Evolutionary conservation across 495 filamentous ascomycete species (phyloP).

Genomic region (Cairneyella variabilis): DNA sequence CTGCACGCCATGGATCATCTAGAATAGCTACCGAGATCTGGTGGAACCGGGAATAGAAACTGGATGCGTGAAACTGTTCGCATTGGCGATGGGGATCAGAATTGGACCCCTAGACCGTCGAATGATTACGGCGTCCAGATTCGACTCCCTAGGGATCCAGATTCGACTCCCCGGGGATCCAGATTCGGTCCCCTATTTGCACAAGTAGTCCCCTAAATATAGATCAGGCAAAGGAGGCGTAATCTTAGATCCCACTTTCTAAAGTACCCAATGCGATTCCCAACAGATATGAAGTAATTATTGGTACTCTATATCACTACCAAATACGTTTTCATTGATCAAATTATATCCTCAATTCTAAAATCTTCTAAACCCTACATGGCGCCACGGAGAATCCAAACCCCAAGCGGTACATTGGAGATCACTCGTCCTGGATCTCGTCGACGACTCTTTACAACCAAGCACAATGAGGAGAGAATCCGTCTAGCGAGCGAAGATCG

Average conservation of each 20-base stretch:
- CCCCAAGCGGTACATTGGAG: neutral
- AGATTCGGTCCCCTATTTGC: neutral
- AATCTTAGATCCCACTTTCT: neutral
- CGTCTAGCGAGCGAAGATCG: neutral
- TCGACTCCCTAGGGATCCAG: neutral
- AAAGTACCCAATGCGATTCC: neutral
- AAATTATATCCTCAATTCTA: too few relatives aligned
- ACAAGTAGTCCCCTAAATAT: neutral
- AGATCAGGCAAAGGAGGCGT: neutral
- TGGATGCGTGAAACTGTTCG: neutral
- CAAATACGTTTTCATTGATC: too few relatives aligned
- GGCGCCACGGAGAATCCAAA: neutral
- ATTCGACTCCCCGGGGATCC: neutral
- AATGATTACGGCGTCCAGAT: neutral
- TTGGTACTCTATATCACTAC: too few relatives aligned
- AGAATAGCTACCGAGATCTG: neutral
- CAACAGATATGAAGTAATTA: neutral
- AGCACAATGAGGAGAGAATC: neutral
- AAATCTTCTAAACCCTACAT: neutral
- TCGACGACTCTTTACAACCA: neutral
- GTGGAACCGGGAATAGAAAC: too few relatives aligned
- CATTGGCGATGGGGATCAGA: neutral
- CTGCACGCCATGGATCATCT: neutral
- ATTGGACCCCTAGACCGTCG: neutral
- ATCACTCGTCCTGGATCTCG: neutral